Evolutionary conservation across 129 eudicot species (phyloP), one percentile per base, ranked within the genome.

Genomic region (Pulicaria dysenterica): DNA sequence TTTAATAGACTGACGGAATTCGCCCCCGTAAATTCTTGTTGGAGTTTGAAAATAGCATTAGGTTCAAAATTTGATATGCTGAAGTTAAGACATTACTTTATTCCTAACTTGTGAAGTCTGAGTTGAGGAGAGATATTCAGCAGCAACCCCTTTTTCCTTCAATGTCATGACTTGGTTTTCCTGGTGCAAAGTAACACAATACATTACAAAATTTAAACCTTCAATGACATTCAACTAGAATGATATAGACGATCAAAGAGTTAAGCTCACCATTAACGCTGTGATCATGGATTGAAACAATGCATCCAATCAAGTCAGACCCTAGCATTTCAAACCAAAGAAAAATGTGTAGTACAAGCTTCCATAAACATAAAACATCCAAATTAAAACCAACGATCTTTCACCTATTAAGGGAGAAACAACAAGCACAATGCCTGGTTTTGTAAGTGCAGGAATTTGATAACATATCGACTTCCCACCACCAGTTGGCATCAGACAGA

Each of bases 391-490:
- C 36, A 73, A 58, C 12, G 45, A 57, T 41, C 65, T 58, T 73
- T 83, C 84, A 94, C 98, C 98, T 87, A 94, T 94, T 67, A 90
- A 83, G 48, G 98, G 98, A 81, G 93, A 84, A 79, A 90, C 98
- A 73, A 94, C 97, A 38, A 94, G 98, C 85, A 94, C 98, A 51
- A 90, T 82, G 65, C 98, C 98, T 2, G 72, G 82, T 82, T 90
- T 90, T 16, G 88, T 85, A 43, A 94, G 55, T 1, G 97, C 96
- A n/a, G 98, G 98, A 46, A 94, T 88, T 81, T 94, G 98, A 75
- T 87, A 94, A 74, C 98, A 94, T 80, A 94, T 85, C 5, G 98
- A 94, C 88, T 94, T 94, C 72, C 98, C 98, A 15, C 98, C 97
- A 74, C 98, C 97, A 39, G 93, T 94, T 49, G 98, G 97, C 98